Evolutionary conservation across 1,284 basidiomycete species (phyloP).

Genomic region (Sporisorium sorghi): DNA sequence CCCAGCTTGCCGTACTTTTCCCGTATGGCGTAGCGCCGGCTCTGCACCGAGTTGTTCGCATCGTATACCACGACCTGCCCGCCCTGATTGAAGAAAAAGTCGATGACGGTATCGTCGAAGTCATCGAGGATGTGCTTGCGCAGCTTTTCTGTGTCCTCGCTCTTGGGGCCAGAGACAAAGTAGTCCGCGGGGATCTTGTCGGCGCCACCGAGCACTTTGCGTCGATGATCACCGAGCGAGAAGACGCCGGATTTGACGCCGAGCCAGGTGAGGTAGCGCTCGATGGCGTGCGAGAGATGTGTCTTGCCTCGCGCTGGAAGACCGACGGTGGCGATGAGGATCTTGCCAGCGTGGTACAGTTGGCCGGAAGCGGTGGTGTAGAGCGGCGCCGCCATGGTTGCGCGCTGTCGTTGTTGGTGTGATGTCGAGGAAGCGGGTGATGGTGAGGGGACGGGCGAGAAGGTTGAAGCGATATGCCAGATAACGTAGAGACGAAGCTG

Average conservation of each 20-base stretch:
- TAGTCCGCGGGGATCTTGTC: conserved; percentile 90
- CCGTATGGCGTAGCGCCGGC: conserved; percentile 78
- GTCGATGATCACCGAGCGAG: conserved; percentile 91
- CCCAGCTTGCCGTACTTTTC: conserved; percentile 81
- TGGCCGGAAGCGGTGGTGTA: conserved; percentile 73
- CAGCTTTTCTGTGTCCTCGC: conserved; percentile 79
- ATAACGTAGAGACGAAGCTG: conserved; percentile 17
- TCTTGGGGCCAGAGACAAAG: conserved; percentile 75
- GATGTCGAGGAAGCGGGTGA: no score
- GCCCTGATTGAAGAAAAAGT: conserved; percentile 80
- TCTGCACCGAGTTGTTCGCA: conserved; percentile 90
- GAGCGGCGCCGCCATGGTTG: conserved; percentile 68
- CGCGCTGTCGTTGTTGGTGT: neutral
- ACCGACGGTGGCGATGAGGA: conserved; percentile 89
- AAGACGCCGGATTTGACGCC: conserved; percentile 95
- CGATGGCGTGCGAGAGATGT: conserved; percentile 92
- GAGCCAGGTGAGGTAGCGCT: conserved; percentile 96
- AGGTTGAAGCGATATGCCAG: neutral
- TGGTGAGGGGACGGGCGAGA: neutral
- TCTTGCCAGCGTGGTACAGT: conserved; percentile 93
- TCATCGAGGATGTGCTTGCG: conserved; percentile 80
- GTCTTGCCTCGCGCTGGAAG: conserved; percentile 89
- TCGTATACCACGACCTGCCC: conserved; percentile 99
- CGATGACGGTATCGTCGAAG: conserved; percentile 87
- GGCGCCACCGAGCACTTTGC: conserved; percentile 87